Evolutionary conservation across 2,329 filamentous ascomycete genomes (phyloP).

Genomic region (Ophiosphaerella narmari): DNA sequence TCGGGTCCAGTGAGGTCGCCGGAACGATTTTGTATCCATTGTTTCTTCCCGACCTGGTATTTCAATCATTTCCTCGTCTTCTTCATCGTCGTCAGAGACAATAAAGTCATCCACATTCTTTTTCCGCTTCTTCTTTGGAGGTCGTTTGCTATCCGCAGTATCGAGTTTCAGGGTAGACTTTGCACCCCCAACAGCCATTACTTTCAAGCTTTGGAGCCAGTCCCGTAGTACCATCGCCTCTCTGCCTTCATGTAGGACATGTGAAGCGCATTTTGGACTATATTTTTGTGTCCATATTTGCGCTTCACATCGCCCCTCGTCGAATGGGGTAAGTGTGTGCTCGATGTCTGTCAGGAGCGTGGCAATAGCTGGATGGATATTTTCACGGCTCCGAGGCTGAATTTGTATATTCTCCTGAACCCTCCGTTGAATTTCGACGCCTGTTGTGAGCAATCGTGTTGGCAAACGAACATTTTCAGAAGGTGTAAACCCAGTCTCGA

Average conservation of each 20-base stretch:
- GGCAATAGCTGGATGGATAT: conserved; percentile 62
- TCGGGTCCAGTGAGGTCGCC: conserved; percentile 41
- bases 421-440: conserved; percentile 46
- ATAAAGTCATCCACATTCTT: conserved; percentile 50
- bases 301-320: conserved; percentile 75
- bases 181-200: conserved; percentile 72
- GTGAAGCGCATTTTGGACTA: conserved; percentile 67
- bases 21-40: conserved; percentile 37
- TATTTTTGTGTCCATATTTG: conserved; percentile 84
- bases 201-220: conserved; percentile 78
- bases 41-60: conserved; percentile 67
- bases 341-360: conserved; percentile 65
- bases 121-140: conserved; percentile 65
- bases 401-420: conserved; percentile 35
- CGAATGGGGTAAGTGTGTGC: conserved; percentile 74
- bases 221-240: conserved; percentile 74
- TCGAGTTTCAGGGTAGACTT: conserved; percentile 37
- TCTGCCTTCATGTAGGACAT: conserved; percentile 75
- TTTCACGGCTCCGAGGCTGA: not conserved
- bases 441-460: conserved; percentile 43
- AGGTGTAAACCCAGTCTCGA: conserved; percentile 15
- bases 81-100: conserved; percentile 37
- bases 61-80: conserved; percentile 61
- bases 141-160: conserved; percentile 26
- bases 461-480: conserved; percentile 39